These are phyloP conservation scores for Dothidotthia symphoricarpi DNA, from an alignment of 2,329 filamentous ascomycete species.

Conservation along the genomic window DNA sequence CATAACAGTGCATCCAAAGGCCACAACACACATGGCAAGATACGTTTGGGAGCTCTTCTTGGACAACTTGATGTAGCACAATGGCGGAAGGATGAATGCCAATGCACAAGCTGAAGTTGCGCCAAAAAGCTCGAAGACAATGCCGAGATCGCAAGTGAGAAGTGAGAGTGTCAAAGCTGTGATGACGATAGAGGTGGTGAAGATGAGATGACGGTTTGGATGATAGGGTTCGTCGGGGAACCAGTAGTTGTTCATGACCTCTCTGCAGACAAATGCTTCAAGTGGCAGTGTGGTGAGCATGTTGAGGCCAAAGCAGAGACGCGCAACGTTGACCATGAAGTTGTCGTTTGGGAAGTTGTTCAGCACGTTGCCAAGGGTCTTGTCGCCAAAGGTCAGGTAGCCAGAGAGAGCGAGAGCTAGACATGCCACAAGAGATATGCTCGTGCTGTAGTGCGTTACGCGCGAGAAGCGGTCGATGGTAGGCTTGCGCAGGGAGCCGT, in stretches of 20 bases:
- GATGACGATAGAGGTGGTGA: constrained; percentile 79
- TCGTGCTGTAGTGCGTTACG: constrained; percentile 92
- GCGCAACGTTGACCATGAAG: constrained; percentile 88
- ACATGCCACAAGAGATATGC: constrained; percentile 87
- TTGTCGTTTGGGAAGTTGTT: constrained; percentile 96
- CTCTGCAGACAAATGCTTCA: constrained; percentile 95
- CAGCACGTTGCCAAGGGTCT: constrained; percentile 90
- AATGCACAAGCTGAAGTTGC: constrained; percentile 91
- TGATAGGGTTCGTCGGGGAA: constrained; percentile 73
- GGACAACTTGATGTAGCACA: constrained; percentile 93
- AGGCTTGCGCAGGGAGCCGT: constrained; percentile 88
- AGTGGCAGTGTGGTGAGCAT: constrained; percentile 97
- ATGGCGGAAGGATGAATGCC: constrained; percentile 89
- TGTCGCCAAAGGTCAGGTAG: constrained; percentile 89
- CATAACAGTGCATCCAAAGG: constrained; percentile 79
- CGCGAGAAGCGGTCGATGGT: constrained; percentile 92
- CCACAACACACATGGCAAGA: constrained; percentile 68
- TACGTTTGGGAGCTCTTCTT: constrained; percentile 74
- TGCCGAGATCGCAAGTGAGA: constrained; percentile 86
- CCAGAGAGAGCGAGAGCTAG: constrained; percentile 83
- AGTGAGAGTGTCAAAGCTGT: constrained; percentile 74
- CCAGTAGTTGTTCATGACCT: constrained; percentile 90
- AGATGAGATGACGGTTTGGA: constrained; percentile 78
- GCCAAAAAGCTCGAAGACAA: constrained; percentile 93
- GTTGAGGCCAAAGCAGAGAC: constrained; percentile 94